Evolutionary conservation across 169 alveolate species (phyloP), one percentile per base, ranked within the genome.

Genomic region (Cryptosporidium parvum): DNA sequence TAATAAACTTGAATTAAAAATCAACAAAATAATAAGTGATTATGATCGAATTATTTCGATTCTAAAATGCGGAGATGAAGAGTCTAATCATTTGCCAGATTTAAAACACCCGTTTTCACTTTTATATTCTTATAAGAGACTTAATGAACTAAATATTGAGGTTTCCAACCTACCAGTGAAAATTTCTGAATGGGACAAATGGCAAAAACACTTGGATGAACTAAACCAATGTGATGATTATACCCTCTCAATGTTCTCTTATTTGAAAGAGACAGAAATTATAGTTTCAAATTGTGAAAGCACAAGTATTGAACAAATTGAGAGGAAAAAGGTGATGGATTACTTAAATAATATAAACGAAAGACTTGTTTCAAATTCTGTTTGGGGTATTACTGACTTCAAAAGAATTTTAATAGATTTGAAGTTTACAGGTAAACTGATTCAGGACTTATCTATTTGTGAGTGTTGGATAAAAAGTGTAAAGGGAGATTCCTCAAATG

Each of bases 141-240:
- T 80, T 26, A 33, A 2, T 31, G 65, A 80, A 37, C 7, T 80
- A 35, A 44, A 23, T 10, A 16, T 10, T 10, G 51, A 61, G 21
- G 39, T 80, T 42, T 61, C 69, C 3, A 44, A 65, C 5, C 21
- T 80, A 18, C 89, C 89, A 59, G 29, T 80, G 42, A 45, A 5
- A 26, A 80, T 80, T 62, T 8, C 18, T 8, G 67, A 80, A 48
- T 80, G 89, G 89, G 69, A 62, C 10, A 80, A 26, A 65, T 80
- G 89, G 89, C 31, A 59, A 29, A 80, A 9, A 39, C 80, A 80
- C 62, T 12, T 80, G 6, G 68, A 80, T 31, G 68, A 80, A 16
- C 6, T 80, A 65, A 59, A 80, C 29, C 31, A 62, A 3, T 62
- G 48, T 29, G 89, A 80, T 37, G 9, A 33, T 1, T 42, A 5